phyloP scores from a whole-genome alignment of 2,329 filamentous ascomycete genomes.

The Fusarium sublunatum region DNA sequence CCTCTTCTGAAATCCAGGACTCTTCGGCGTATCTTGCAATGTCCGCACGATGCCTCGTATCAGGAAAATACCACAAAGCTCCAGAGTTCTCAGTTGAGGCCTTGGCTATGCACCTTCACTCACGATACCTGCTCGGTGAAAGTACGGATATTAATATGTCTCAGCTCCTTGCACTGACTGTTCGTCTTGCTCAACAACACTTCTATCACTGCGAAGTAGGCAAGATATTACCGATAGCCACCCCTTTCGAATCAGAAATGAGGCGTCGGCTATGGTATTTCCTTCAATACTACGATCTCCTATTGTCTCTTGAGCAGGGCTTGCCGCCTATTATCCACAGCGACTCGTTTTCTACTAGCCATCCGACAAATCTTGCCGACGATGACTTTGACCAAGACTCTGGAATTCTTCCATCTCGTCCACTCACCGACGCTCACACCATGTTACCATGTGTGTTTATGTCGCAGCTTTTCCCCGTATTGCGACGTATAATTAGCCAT shows the following conservation, averaged over 20 bases:
- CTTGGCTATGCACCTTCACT: conserved; percentile 17
- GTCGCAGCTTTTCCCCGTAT: conserved; percentile 15
- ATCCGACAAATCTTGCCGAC: conserved; percentile 11
- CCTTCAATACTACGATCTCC: conserved; percentile 25
- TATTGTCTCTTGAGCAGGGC: conserved; percentile 20
- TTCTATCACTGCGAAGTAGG: conserved; percentile 9
- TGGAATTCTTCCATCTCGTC: background rate
- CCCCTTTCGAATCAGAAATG: conserved; percentile 24
- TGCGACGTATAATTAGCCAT: conserved; percentile 18
- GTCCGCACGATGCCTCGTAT: conserved; percentile 14
- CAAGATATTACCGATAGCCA: background rate
- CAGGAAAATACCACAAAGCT: conserved; percentile 9
- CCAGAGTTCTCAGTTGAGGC: conserved; percentile 20
- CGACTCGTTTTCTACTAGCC: background rate
- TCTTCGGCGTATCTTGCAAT: conserved; percentile 1
- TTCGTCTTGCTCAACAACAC: conserved; percentile 18
- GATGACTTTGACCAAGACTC: conserved; percentile 26
- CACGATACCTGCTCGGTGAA: background rate
- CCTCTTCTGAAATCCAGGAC: background rate
- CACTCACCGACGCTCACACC: background rate
- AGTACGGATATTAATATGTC: background rate
- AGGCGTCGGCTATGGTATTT: conserved; percentile 23
- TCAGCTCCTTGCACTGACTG: background rate
- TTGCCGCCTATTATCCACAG: conserved; percentile 13
- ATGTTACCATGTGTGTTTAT: conserved; percentile 11